Evolutionary conservation across 2,329 filamentous ascomycete genomes (phyloP).

Genomic region (Stromatinia cepivora): DNA sequence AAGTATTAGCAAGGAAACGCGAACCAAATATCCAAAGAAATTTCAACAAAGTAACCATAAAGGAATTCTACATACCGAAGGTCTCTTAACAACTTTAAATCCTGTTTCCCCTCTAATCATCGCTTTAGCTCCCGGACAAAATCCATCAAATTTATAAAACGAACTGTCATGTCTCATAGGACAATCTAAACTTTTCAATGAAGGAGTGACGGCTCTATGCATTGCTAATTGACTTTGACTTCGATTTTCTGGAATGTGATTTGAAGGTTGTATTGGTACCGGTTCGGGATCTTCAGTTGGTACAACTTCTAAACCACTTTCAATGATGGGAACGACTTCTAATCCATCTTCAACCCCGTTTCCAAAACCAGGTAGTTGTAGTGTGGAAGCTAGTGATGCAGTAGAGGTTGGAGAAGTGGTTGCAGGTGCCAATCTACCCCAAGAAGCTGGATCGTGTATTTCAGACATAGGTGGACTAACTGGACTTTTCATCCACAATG

Average conservation of each 20-base stretch:
- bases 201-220: conserved; percentile 30
- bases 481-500: conserved; percentile 20
- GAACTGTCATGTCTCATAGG: conserved; percentile 38
- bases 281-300: conserved; percentile 11
- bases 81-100: conserved; percentile 38
- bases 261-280: not conserved
- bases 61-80: conserved; percentile 32
- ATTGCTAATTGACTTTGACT: conserved; percentile 24
- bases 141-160: conserved; percentile 39
- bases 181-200: conserved; percentile 35
- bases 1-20: conserved; percentile 21
- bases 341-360: conserved; percentile 34
- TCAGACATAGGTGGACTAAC: conserved; percentile 21
- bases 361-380: conserved; percentile 32
- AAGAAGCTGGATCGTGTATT: conserved; percentile 4
- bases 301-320: conserved; percentile 22
- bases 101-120: conserved; percentile 37
- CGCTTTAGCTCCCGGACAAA: conserved; percentile 38
- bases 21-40: conserved; percentile 1
- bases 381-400: conserved; percentile 28
- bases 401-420: not conserved
- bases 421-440: conserved; percentile 17
- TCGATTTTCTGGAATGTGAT: conserved; percentile 7
- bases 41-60: not conserved
- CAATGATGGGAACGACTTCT: conserved; percentile 29